These are phyloP conservation scores for Daucus carota DNA, from an alignment of 129 eudicot species.

Conservation along the genomic window DH1_v3.0 NC_030387.2:5147001-5147500, in stretches of 20 bases:
- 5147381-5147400: conserved; percentile 10
- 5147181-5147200: not conserved
- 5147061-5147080: conserved; percentile 45
- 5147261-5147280: conserved; percentile 16
- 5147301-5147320: conserved; percentile 10
- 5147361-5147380: not conserved
- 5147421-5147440: conserved; percentile 31
- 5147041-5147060: conserved; percentile 53
- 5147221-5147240: conserved; percentile 18
- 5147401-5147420: conserved; percentile 48
- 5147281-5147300: conserved; percentile 15
- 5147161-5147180: not conserved
- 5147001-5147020: conserved; percentile 54
- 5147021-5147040: conserved; percentile 57
- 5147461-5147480: not conserved
- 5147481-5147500: not conserved
- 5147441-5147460: too few relatives aligned
- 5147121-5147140: not conserved
- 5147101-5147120: not conserved
- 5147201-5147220: not conserved
- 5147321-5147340: not conserved
- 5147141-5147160: conserved; percentile 1
- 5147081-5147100: conserved; percentile 42
- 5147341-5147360: not conserved
- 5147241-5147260: conserved; percentile 16